Evolutionary conservation across 306 rosid genomes (phyloP), one percentile per base, ranked within the genome.

Genomic region (Dalbergia oliveri): DNA sequence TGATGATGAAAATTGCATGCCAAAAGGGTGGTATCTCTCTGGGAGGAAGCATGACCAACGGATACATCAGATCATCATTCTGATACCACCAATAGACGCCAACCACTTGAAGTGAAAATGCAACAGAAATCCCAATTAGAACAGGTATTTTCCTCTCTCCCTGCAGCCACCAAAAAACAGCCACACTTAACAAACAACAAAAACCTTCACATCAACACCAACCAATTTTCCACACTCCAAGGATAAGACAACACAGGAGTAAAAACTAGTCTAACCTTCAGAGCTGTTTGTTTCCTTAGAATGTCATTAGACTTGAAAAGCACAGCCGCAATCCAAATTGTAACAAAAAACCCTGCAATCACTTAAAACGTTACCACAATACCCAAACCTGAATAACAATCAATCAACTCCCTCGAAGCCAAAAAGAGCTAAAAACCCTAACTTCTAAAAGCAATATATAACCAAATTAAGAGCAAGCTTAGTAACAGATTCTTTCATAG

Each of bases 31-130:
- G 99, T 86, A 91, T 93, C 8, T 84, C 89, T 86, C 87, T 89
- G 67, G 97, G 99, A 76, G 99, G 99, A 88, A 91, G 93, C 97
- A 95, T 89, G 83, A 86, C 86, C 88, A 95, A 75, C 0, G 99
- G 98, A 82, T 85, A 89, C 82, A 95, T 66, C 26, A 93, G 89
- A 85, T 93, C 94, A 73, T 89, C 97, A 82, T 95, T 91, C 84
- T 90, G 97, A 88, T 86, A 95, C 98, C 98, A 95, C 99, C 99
- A 95, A 82, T 95, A 95, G 64, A 95, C 93, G 57, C 88, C 91
- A 85, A 91, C 82, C 69, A 95, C 93, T 47, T 95, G 99, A 74
- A 88, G 78, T 10, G 89, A 71, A 76, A 95, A 95, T 72, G 92
- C 98, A 82, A 95, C 77, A 80, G 97, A 78, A 73, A 95, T 90